phyloP scores from a whole-genome alignment of 345 rosid genomes.

The Schrenkiella parvula region DNA sequence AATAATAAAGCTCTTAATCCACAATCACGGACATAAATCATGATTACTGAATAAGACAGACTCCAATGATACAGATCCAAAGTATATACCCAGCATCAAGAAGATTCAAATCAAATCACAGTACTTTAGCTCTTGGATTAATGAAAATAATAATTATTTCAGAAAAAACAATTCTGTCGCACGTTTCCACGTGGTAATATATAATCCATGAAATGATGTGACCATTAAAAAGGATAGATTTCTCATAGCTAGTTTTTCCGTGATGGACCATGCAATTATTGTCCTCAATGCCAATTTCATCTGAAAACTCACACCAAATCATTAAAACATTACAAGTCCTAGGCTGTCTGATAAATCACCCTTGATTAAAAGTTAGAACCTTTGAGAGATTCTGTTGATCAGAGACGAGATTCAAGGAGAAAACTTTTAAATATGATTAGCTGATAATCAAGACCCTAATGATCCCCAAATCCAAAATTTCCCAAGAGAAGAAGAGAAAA shows the following conservation, averaged over 20 bases:
- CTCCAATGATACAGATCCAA: background rate
- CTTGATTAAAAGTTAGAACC: background rate
- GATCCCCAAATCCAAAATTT: background rate
- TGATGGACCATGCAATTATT: constrained; percentile 32
- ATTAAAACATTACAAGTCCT: constrained; percentile 3
- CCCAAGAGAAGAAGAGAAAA: background rate
- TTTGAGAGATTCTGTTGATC: background rate
- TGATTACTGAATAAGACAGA: constrained; percentile 7
- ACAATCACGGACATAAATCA: background rate
- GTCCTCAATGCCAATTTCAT: constrained; percentile 13
- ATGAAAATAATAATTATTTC: background rate
- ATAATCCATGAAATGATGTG: constrained; percentile 27
- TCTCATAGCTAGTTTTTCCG: background rate
- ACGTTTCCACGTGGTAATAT: constrained; percentile 28
- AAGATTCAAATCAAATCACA: background rate
- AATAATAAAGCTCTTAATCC: background rate
- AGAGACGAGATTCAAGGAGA: background rate
- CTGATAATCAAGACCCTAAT: background rate
- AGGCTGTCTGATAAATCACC: constrained; percentile 17
- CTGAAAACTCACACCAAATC: constrained; percentile 3
- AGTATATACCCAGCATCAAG: background rate
- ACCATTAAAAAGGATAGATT: constrained; percentile 7
- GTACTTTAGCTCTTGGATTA: background rate
- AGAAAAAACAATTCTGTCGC: constrained; percentile 6
- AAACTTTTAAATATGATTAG: background rate